Evolutionary conservation across 805 yeast genomes (phyloP).

Genomic region (Ogataea salicorniae): DNA sequence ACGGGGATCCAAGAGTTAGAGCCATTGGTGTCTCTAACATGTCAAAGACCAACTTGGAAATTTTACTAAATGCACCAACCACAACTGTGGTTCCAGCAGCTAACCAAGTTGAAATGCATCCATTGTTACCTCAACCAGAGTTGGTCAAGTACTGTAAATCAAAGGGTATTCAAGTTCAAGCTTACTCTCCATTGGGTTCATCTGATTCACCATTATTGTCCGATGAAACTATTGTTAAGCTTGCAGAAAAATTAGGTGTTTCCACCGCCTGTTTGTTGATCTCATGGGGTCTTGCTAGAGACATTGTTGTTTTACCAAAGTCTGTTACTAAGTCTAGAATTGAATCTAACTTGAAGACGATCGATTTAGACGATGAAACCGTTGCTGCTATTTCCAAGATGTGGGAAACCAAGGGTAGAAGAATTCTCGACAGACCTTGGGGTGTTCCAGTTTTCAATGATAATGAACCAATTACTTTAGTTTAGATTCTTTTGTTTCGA

Average conservation of each 20-base stretch:
- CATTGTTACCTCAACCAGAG: conserved; percentile 59
- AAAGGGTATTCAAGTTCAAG: conserved; percentile 56
- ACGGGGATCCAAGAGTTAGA: conserved; percentile 35
- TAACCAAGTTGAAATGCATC: conserved; percentile 75
- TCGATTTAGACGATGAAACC: conserved; percentile 32
- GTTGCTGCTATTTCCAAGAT: conserved; percentile 16
- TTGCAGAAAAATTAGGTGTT: conserved; percentile 40
- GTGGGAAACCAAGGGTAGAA: conserved; percentile 8
- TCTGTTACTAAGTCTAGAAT: conserved; percentile 42
- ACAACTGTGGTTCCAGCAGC: conserved; percentile 56
- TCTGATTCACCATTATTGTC: conserved; percentile 46
- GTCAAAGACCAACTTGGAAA: conserved; percentile 46
- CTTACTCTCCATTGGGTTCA: conserved; percentile 76
- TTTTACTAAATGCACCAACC: conserved; percentile 43
- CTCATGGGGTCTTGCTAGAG: conserved; percentile 58
- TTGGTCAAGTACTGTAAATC: conserved; percentile 46
- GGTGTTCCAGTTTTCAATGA: conserved; percentile 20
- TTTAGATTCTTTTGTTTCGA: not conserved
- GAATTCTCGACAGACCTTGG: conserved; percentile 17
- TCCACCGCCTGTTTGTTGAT: conserved; percentile 48
- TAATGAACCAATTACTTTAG: conserved; percentile 5
- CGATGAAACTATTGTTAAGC: conserved; percentile 36
- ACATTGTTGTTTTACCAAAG: conserved; percentile 48
- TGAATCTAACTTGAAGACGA: conserved; percentile 32
- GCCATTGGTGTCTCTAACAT: conserved; percentile 79